These are phyloP conservation scores for Lachancea sp. DNA, from an alignment of 805 yeast species.

Conservation along the genomic window DNA sequence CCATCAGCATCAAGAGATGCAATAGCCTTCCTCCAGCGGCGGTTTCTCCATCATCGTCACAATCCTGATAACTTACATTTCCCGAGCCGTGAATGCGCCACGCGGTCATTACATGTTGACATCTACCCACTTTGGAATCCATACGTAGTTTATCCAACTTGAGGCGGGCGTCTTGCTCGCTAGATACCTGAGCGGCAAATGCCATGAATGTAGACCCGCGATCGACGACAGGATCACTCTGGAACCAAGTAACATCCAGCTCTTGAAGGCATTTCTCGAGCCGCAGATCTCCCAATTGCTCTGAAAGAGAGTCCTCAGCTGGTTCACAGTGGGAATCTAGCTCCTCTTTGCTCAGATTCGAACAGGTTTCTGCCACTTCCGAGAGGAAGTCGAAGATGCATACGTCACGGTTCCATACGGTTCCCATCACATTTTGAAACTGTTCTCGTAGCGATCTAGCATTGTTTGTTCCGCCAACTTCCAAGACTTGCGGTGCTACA, in stretches of 20 bases:
- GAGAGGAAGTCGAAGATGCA: slow-evolving; percentile 72
- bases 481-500: slow-evolving; percentile 53
- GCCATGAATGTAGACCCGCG: slow-evolving; percentile 83
- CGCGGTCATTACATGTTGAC: slow-evolving; percentile 80
- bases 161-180: slow-evolving; percentile 61
- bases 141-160: slow-evolving; percentile 46
- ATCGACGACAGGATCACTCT: slow-evolving; percentile 73
- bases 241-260: slow-evolving; percentile 59
- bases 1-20: slow-evolving; percentile 72
- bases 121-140: slow-evolving; percentile 60
- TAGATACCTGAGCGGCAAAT: slow-evolving; percentile 53
- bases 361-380: slow-evolving; percentile 14
- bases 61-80: slow-evolving; percentile 62
- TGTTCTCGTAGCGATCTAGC: slow-evolving; percentile 43
- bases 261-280: slow-evolving; percentile 34
- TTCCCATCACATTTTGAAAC: slow-evolving; percentile 47
- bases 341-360: slow-evolving; percentile 12
- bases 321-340: neutral
- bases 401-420: slow-evolving; percentile 51
- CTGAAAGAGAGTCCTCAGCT: slow-evolving; percentile 1
- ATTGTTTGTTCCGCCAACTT: slow-evolving; percentile 34
- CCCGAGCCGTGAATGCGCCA: slow-evolving; percentile 57
- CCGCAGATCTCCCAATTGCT: neutral
- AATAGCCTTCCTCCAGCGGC: slow-evolving; percentile 90
- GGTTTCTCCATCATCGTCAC: slow-evolving; percentile 95